These are phyloP conservation scores for Piper longum DNA, from an alignment of 164 flowering plant species.

Conservation along the genomic window DNA sequence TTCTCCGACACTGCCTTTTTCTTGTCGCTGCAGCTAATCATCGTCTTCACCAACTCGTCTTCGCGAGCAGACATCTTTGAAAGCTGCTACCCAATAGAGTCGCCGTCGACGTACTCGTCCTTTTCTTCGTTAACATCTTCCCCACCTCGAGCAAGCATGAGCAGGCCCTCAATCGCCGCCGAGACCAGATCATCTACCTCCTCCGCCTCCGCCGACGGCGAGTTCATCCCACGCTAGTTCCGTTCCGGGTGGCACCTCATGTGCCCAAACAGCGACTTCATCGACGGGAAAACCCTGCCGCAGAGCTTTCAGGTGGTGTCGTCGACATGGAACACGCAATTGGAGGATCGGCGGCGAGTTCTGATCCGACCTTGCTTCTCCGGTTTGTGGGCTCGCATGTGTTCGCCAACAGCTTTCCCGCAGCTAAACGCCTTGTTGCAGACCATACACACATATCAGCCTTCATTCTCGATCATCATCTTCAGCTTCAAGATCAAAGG, in stretches of 20 bases:
- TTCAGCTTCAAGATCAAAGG: slow-evolving; percentile 1
- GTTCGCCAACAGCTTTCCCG: slow-evolving; percentile 48
- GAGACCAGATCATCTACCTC: neutral
- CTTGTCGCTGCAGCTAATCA: too few relatives aligned
- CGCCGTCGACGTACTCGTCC: neutral
- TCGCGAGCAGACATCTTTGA: neutral
- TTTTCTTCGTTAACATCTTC: slow-evolving; percentile 6
- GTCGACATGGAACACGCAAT: neutral
- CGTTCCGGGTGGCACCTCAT: slow-evolving; percentile 72
- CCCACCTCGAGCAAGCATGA: slow-evolving; percentile 13
- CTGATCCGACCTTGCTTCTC: neutral
- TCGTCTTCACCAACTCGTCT: neutral
- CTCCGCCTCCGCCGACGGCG: slow-evolving; percentile 1
- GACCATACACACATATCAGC: neutral
- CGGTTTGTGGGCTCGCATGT: slow-evolving; percentile 29
- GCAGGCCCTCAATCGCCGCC: slow-evolving; percentile 12
- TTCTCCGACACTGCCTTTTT: slow-evolving; percentile 5
- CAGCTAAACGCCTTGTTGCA: slow-evolving; percentile 20
- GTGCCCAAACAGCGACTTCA: slow-evolving; percentile 58
- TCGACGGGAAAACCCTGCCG: slow-evolving; percentile 29
- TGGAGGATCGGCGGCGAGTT: neutral
- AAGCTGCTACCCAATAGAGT: neutral
- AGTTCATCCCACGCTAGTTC: slow-evolving; percentile 1
- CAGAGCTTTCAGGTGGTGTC: slow-evolving; percentile 24
- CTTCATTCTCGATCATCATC: neutral